A percentile compares a stretch with the other conserved stretches of the same genome.
phyloP scores from a whole-genome alignment of 805 yeast species.

The Myxozyma kluyveri region DNA sequence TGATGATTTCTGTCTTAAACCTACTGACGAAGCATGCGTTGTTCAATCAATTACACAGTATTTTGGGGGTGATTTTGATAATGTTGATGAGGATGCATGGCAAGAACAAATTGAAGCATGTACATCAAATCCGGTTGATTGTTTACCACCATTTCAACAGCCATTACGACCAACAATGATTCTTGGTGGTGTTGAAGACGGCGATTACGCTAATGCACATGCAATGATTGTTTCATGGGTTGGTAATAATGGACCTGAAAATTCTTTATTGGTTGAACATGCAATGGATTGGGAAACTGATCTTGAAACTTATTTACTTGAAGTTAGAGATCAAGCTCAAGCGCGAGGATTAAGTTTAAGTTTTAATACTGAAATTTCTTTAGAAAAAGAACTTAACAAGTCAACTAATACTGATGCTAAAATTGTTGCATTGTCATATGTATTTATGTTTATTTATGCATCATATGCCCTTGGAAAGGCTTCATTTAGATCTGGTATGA shows the following conservation, averaged over 20 bases:
- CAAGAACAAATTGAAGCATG: constrained; percentile 53
- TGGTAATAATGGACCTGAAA: constrained; percentile 52
- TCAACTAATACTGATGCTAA: constrained; percentile 75
- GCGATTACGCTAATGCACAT: constrained; percentile 52
- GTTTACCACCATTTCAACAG: constrained; percentile 87
- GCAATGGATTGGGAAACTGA: constrained; percentile 67
- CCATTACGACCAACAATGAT: constrained; percentile 72
- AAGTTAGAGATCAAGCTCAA: constrained; percentile 49
- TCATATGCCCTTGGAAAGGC: constrained; percentile 59
- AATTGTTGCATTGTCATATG: constrained; percentile 69
- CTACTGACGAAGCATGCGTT: constrained; percentile 74
- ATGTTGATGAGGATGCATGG: constrained; percentile 58
- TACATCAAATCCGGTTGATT: constrained; percentile 77
- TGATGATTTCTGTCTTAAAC: constrained; percentile 77
- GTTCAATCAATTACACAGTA: constrained; percentile 88
- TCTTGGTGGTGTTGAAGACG: constrained; percentile 58
- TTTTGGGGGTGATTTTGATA: constrained; percentile 60
- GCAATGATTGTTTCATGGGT: constrained; percentile 79
- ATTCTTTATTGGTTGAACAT: constrained; percentile 44
- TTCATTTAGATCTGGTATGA: constrained; percentile 27
- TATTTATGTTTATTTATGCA: constrained; percentile 85
- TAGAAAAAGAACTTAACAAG: constrained; percentile 78
- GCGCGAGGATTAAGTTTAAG: constrained; percentile 57
- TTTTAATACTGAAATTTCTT: constrained; percentile 78
- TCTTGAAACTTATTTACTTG: constrained; percentile 55